Evolutionary conservation across 805 yeast genomes (phyloP).

Genomic region (Candida alai): DNA sequence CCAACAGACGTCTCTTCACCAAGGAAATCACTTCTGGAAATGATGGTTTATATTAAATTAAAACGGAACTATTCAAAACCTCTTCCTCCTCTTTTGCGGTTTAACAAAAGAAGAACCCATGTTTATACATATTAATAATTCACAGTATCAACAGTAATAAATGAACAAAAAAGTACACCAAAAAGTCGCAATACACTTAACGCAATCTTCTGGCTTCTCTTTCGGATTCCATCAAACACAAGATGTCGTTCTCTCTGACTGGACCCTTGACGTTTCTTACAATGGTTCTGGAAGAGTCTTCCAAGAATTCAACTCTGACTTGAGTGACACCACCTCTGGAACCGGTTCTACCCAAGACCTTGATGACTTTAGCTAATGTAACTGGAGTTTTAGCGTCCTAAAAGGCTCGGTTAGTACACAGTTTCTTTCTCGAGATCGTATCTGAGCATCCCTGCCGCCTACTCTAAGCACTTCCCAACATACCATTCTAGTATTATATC

Average conservation of each 20-base stretch:
- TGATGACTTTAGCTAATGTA: conserved; percentile 98
- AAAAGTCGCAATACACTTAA: too few relatives aligned
- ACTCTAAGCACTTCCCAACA: background rate
- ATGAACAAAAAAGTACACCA: too few relatives aligned
- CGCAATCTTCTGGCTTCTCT: conserved; percentile 59
- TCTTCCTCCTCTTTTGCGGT: too few relatives aligned
- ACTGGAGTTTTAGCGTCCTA: conserved; percentile 68
- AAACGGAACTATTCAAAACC: conserved; percentile 68
- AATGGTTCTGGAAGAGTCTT: conserved; percentile 45
- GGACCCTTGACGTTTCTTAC: conserved; percentile 51
- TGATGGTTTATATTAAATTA: conserved; percentile 2
- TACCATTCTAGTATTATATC: conserved; percentile 4
- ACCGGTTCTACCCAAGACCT: conserved; percentile 99
- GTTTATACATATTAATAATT: too few relatives aligned
- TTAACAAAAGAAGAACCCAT: too few relatives aligned
- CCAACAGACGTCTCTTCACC: too few relatives aligned
- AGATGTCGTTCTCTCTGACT: conserved; percentile 75
- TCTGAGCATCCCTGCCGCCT: too few relatives aligned
- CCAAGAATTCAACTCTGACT: conserved; percentile 48
- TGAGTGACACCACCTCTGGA: conserved; percentile 92
- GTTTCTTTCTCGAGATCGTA: background rate
- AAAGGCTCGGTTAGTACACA: background rate
- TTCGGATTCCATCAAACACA: conserved; percentile 99
- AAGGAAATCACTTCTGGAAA: conserved; percentile 1
- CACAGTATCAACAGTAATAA: too few relatives aligned